Conservation (phyloP, 1,284 basidiomycete genomes). For the Cutaneotrichosporon mucoides region DNA sequence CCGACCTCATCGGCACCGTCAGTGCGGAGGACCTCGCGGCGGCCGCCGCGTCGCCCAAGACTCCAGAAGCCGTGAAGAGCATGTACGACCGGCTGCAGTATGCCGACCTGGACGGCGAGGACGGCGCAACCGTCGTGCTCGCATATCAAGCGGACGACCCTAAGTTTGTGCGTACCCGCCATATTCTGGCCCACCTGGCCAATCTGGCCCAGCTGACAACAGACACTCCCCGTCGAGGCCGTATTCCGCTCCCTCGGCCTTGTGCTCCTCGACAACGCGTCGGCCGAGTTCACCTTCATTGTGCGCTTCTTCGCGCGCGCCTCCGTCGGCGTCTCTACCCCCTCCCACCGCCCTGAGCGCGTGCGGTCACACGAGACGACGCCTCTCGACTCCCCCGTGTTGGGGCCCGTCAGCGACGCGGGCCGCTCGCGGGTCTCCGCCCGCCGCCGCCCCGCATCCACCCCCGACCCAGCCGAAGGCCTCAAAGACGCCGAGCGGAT, state of each 20-base stretch:
- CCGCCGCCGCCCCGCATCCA: neutral
- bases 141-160: too few species aligned
- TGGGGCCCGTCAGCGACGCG: constrained; percentile 31
- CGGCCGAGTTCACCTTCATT: constrained; percentile 82
- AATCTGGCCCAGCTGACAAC: constrained; percentile 50
- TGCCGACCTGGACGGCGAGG: constrained; percentile 62
- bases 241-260: constrained; percentile 77
- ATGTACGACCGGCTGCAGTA: constrained; percentile 58
- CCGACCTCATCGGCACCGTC: constrained; percentile 44
- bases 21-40: too few species aligned
- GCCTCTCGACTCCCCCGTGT: constrained; percentile 29
- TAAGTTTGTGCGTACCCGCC: too few species aligned
- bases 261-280: constrained; percentile 88
- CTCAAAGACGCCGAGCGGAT: constrained; percentile 50
- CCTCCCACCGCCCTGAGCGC: too few species aligned
- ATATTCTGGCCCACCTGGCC: constrained; percentile 75
- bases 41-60: too few species aligned
- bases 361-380: constrained; percentile 19
- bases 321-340: neutral
- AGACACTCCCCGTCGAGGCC: constrained; percentile 80
- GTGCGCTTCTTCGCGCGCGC: constrained; percentile 66
- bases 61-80: constrained; percentile 40
- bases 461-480: constrained; percentile 50
- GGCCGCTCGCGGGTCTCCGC: constrained; percentile 14
- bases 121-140: constrained; percentile 64